phyloP scores from a whole-genome alignment of 192 early-diverging fungal genomes.

The Gamsiella multidivaricata region DNA sequence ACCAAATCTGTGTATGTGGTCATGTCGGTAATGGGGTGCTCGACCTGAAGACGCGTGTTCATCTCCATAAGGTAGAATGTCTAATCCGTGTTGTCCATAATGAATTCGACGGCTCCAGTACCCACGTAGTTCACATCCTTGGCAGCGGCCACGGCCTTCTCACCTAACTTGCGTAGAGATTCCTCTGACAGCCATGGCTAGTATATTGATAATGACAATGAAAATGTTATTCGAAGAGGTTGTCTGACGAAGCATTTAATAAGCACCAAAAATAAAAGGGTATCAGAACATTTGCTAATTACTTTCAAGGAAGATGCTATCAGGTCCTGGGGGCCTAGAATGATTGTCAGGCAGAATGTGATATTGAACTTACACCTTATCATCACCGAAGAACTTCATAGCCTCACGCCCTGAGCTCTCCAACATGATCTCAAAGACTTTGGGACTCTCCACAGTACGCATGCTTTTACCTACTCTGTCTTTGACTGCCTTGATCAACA shows the following conservation, averaged over 20 bases:
- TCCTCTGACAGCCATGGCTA: slow-evolving; percentile 78
- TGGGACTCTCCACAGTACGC: slow-evolving; percentile 83
- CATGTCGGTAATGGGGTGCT: slow-evolving; percentile 98
- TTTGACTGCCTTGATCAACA: slow-evolving; percentile 97
- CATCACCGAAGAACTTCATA: slow-evolving; percentile 91
- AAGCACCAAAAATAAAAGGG: background rate
- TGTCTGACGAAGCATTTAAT: slow-evolving; percentile 62
- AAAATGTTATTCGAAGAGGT: no score
- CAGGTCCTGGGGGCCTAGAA: no score
- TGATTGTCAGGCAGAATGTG: background rate
- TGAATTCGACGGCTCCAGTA: slow-evolving; percentile 98
- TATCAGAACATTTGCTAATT: no score
- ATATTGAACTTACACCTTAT: slow-evolving; percentile 66
- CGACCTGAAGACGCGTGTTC: slow-evolving; percentile 95
- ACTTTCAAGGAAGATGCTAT: no score
- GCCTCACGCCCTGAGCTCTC: slow-evolving; percentile 88
- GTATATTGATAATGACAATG: no score
- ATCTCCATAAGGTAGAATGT: slow-evolving; percentile 98
- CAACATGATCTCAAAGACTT: slow-evolving; percentile 89
- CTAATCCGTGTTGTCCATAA: slow-evolving; percentile 88
- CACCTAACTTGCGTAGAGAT: slow-evolving; percentile 76
- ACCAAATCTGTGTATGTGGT: slow-evolving; percentile 93
- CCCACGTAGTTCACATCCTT: slow-evolving; percentile 92
- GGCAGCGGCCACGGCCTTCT: slow-evolving; percentile 92
- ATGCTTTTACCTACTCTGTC: slow-evolving; percentile 98